Evolutionary conservation across 371 early-diverging fungal genomes (phyloP).

Genomic region (Syncephalis plumigaleata): DNA sequence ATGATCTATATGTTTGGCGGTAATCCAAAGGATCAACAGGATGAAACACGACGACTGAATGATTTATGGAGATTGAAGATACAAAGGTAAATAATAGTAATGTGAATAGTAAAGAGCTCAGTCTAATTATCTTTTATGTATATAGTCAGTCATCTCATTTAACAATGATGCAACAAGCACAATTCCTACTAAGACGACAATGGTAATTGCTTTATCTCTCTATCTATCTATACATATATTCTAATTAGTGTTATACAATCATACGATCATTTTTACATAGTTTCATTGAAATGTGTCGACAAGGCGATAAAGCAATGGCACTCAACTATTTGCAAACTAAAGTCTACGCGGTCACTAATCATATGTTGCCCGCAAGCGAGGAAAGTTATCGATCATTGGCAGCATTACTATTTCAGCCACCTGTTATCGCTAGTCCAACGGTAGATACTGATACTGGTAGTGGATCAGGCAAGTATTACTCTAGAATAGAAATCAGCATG

Average conservation of each 20-base stretch:
- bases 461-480: too few species aligned
- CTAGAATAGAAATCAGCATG: too few species aligned
- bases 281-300: conserved; percentile 5
- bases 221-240: not conserved
- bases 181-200: conserved; percentile 46
- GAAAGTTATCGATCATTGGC: too few species aligned
- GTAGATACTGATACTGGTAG: too few species aligned
- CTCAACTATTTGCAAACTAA: conserved; percentile 47
- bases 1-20: conserved; percentile 78
- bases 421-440: too few species aligned
- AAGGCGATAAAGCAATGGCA: conserved; percentile 22
- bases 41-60: conserved; percentile 39
- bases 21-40: conserved; percentile 48
- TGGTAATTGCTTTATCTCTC: conserved; percentile 11
- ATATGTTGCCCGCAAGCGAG: conserved; percentile 5
- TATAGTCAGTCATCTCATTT: conserved; percentile 30
- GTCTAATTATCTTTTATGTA: too few species aligned
- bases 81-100: conserved; percentile 22
- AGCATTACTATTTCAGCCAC: too few species aligned
- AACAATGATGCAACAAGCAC: conserved; percentile 34
- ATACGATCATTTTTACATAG: too few species aligned
- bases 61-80: conserved; percentile 75
- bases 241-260: not conserved
- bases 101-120: too few species aligned
- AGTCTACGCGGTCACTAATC: conserved; percentile 45